Evolutionary conservation across 164 flowering plant species (phyloP), one percentile per base, ranked within the genome.

Genomic region (Magnolia sinica): DNA sequence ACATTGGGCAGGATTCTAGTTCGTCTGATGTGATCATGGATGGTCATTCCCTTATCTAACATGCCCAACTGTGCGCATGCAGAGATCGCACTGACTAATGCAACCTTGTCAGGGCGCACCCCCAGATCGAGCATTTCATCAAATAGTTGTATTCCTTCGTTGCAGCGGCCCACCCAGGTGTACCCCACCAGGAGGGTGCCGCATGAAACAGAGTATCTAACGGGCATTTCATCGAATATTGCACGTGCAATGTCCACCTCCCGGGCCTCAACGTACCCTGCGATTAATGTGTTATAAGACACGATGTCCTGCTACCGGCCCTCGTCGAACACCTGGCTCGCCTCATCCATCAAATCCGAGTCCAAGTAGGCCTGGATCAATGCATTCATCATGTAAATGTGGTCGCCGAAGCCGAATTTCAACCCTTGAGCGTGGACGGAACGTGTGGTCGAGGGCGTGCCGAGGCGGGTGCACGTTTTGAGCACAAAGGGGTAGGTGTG

Each of bases 41-140:
- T 77, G 10, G 4, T 24, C 68, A 74, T 80, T 50, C 97, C 98
- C 27, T 81, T 82, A 22, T 86, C 89, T 45, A 91, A 59, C 1
- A 84, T 89, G 50, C 94, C 91, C 8, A 88, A 68, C 74, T 86
- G 92, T 0, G 91, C 90, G 76, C 98, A 91, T 49, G 93, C 96
- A 14, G 96, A 91, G 13, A 93, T 89, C 8, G 77, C 82, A 1
- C 88, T 80, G 10, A 85, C 89, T 73, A 87, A 58, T 4, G 87
- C 87, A 2, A 88, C 78, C 73, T 86, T 88, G 49, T 91, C 93
- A 1, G 90, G 89, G 50, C 29, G 72, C 20, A 85, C 18, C n/a
- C 74, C 83, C 4, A 59, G 78, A 52, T 3, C 72, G 52, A 88
- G 71, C 94, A 93, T 89, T 7, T 45, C 51, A 75, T 81, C 50